A percentile compares a stretch with the other conserved stretches of the same genome.
Evolutionary conservation across 2,329 filamentous ascomycete species (phyloP).

Genomic region (Penicillium sp.): DNA sequence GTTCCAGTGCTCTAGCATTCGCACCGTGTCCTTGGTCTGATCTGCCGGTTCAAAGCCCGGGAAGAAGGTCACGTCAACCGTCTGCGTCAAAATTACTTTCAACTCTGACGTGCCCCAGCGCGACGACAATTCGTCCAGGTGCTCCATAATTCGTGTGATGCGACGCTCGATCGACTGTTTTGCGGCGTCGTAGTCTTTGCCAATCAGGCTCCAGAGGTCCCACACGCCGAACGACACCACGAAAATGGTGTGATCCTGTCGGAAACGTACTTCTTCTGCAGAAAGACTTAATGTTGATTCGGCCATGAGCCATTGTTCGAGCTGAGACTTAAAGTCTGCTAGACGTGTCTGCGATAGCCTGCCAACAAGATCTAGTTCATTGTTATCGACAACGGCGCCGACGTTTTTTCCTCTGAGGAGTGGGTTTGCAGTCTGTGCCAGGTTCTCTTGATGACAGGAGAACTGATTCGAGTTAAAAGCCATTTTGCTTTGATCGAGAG

Average conservation of each 20-base stretch:
- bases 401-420: constrained; percentile 24
- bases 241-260: constrained; percentile 36
- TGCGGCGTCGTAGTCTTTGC: constrained; percentile 28
- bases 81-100: constrained; percentile 40
- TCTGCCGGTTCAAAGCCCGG: constrained; percentile 33
- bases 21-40: constrained; percentile 37
- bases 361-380: constrained; percentile 28
- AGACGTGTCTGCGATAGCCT: constrained; percentile 29
- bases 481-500: not conserved
- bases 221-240: constrained; percentile 41
- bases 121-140: constrained; percentile 32
- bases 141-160: constrained; percentile 35
- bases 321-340: constrained; percentile 40
- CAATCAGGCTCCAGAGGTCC: constrained; percentile 41
- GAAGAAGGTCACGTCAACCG: constrained; percentile 43
- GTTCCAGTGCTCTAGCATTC: constrained; percentile 39
- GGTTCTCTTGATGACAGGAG: constrained; percentile 37
- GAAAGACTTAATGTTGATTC: constrained; percentile 29
- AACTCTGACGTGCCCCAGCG: constrained; percentile 30
- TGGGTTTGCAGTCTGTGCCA: constrained; percentile 32
- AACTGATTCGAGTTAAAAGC: constrained; percentile 19
- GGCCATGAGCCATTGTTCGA: constrained; percentile 36
- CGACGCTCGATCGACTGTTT: constrained; percentile 30
- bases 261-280: constrained; percentile 23
- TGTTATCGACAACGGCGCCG: constrained; percentile 37